These are phyloP conservation scores for Spirogloea muscicola DNA, from an alignment of 139 green algal species.

Conservation along the genomic window DNA sequence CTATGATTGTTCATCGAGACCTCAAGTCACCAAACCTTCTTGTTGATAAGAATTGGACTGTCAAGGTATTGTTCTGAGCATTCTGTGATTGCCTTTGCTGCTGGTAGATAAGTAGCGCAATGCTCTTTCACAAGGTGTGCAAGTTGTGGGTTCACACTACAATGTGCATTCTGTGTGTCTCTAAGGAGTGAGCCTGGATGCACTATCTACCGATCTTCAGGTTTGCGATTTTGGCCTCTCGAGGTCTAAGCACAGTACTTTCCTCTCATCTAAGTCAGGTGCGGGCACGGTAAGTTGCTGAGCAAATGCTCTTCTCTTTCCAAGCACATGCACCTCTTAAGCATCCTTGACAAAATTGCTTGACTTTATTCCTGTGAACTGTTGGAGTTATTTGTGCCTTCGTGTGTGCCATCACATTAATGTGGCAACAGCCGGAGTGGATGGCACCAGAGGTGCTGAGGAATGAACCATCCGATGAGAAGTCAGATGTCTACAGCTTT, in stretches of 20 bases:
- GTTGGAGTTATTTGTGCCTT: no score
- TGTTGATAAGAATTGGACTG: slow-evolving; percentile 79
- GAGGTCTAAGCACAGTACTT: slow-evolving; percentile 41
- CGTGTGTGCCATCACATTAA: no score
- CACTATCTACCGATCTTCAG: slow-evolving; percentile 58
- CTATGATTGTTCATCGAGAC: slow-evolving; percentile 81
- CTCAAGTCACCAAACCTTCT: slow-evolving; percentile 70
- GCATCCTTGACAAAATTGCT: no score
- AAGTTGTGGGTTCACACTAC: no score
- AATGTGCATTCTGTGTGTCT: no score
- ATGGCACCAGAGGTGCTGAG: slow-evolving; percentile 70
- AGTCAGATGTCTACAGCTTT: slow-evolving; percentile 79
- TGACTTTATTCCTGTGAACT: no score
- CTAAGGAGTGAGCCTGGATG: no score
- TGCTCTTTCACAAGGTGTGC: no score
- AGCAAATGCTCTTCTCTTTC: no score
- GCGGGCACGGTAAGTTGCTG: slow-evolving; percentile 68
- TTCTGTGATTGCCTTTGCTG: background rate
- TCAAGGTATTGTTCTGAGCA: no score
- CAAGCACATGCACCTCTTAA: no score
- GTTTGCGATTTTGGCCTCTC: slow-evolving; percentile 55
- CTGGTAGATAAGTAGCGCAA: no score
- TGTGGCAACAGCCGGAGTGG: slow-evolving; percentile 71
- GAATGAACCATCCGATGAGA: slow-evolving; percentile 70
- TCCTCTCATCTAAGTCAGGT: slow-evolving; percentile 49